phyloP scores from a whole-genome alignment of 1,284 basidiomycete species.

The Albatrellus sp. region DNA sequence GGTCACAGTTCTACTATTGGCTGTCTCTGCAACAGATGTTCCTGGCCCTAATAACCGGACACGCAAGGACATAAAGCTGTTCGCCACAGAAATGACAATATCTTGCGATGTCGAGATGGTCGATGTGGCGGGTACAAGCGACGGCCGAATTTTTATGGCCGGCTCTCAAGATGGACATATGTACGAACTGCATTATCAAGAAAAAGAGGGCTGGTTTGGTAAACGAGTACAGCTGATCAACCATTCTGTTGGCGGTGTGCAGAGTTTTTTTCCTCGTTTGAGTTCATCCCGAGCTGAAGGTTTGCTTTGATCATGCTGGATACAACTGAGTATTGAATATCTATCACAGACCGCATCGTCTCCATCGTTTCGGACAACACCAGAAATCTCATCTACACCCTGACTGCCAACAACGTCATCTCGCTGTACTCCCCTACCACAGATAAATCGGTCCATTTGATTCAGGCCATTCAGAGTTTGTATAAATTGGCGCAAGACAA shows the following conservation, averaged over 20 bases:
- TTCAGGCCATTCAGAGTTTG: conserved; percentile 57
- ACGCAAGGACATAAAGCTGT: conserved; percentile 74
- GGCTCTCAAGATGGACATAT: conserved; percentile 81
- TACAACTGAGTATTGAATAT: too few relatives aligned
- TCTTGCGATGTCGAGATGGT: conserved; percentile 77
- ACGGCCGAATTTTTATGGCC: conserved; percentile 86
- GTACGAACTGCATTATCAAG: conserved; percentile 90
- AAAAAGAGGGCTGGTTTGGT: conserved; percentile 88
- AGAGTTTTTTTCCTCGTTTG: conserved; percentile 61
- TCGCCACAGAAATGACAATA: conserved; percentile 80
- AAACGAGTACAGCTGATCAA: conserved; percentile 76
- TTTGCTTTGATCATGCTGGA: conserved; percentile 18
- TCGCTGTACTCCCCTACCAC: conserved; percentile 50
- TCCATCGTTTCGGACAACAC: conserved; percentile 53
- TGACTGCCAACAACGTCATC: conserved; percentile 60
- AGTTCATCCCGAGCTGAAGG: conserved; percentile 48
- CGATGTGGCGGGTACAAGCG: conserved; percentile 66
- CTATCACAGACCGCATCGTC: conserved; percentile 49
- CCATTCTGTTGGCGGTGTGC: conserved; percentile 64
- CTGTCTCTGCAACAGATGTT: conserved; percentile 52
- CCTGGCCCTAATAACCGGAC: conserved; percentile 31
- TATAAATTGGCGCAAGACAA: conserved; percentile 66
- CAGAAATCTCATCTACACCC: conserved; percentile 64
- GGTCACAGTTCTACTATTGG: conserved; percentile 75
- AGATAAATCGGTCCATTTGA: conserved; percentile 52